Conservation (phyloP, 2,329 filamentous ascomycete genomes). For the Parasarocladium wereldwijsianum region DNA sequence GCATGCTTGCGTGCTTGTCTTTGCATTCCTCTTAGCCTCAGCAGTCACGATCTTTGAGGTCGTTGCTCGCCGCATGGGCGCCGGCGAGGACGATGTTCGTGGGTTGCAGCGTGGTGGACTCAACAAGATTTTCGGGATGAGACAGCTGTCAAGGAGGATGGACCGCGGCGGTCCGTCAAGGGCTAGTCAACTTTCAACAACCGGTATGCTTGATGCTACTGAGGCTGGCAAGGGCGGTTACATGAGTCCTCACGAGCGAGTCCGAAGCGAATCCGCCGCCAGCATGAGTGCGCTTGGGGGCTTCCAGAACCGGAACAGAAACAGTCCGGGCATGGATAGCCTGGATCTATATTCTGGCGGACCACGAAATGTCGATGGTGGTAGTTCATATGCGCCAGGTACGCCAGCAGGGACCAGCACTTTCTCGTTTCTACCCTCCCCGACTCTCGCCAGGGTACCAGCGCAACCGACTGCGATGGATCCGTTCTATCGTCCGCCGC, state of each 20-base stretch:
- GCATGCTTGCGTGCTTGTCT: slow-evolving; percentile 70
- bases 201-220: slow-evolving; percentile 62
- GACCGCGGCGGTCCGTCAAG: slow-evolving; percentile 51
- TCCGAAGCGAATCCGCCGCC: slow-evolving; percentile 46
- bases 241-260: slow-evolving; percentile 33
- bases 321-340: slow-evolving; percentile 39
- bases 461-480: slow-evolving; percentile 37
- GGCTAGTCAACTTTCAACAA: slow-evolving; percentile 69
- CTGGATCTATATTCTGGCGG: slow-evolving; percentile 29
- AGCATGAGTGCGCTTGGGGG: slow-evolving; percentile 43
- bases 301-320: slow-evolving; percentile 33
- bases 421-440: slow-evolving; percentile 55
- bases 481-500: slow-evolving; percentile 79
- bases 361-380: slow-evolving; percentile 37
- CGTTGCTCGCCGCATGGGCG: slow-evolving; percentile 64
- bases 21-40: slow-evolving; percentile 88
- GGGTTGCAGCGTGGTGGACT: slow-evolving; percentile 68
- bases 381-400: slow-evolving; percentile 55
- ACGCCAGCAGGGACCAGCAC: slow-evolving; percentile 56
- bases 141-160: slow-evolving; percentile 66
- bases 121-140: slow-evolving; percentile 81
- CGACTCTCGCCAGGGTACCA: slow-evolving; percentile 29
- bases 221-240: slow-evolving; percentile 50
- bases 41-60: slow-evolving; percentile 86
- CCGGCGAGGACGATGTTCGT: slow-evolving; percentile 58